Conservation (phyloP, 306 rosid species). For the Fagus crenata region DNA sequence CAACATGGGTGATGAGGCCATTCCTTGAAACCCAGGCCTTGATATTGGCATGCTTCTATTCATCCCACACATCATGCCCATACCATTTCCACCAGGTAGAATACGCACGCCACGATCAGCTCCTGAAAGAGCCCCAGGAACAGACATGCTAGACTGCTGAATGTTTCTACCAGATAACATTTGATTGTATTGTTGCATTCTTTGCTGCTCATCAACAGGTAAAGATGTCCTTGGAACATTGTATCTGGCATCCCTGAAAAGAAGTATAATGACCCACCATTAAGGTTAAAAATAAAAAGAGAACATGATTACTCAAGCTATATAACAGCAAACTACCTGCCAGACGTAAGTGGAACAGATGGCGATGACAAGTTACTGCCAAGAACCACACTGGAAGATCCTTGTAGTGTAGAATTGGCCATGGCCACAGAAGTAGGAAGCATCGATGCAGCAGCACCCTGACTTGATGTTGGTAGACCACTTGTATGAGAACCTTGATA, state of each 20-base stretch:
- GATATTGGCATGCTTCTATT: constrained; percentile 68
- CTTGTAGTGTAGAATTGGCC: constrained; percentile 58
- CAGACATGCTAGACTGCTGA: constrained; percentile 67
- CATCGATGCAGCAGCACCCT: constrained; percentile 52
- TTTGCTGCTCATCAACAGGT: constrained; percentile 92
- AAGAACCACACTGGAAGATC: constrained; percentile 69
- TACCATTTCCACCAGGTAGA: constrained; percentile 77
- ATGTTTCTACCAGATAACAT: constrained; percentile 68
- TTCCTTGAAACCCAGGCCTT: constrained; percentile 89
- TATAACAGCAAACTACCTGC: constrained; percentile 54
- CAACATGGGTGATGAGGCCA: constrained; percentile 69
- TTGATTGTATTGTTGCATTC: constrained; percentile 80
- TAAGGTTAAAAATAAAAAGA: background rate
- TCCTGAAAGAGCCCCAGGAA: constrained; percentile 72
- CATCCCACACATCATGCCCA: constrained; percentile 83
- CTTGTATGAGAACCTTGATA: constrained; percentile 76
- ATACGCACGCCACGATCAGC: constrained; percentile 85
- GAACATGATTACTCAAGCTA: background rate
- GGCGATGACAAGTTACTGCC: constrained; percentile 63
- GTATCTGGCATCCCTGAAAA: constrained; percentile 72
- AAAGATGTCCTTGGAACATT: constrained; percentile 66
- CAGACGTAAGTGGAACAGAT: constrained; percentile 54
- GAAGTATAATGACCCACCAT: background rate
- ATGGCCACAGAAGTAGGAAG: constrained; percentile 61
- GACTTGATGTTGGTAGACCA: constrained; percentile 70